Percentiles rank a stretch among this genome's conserved stretches.
Evolutionary conservation across 2,329 filamentous ascomycete species (phyloP).

Genomic region (Nannizzia gypsea): DNA sequence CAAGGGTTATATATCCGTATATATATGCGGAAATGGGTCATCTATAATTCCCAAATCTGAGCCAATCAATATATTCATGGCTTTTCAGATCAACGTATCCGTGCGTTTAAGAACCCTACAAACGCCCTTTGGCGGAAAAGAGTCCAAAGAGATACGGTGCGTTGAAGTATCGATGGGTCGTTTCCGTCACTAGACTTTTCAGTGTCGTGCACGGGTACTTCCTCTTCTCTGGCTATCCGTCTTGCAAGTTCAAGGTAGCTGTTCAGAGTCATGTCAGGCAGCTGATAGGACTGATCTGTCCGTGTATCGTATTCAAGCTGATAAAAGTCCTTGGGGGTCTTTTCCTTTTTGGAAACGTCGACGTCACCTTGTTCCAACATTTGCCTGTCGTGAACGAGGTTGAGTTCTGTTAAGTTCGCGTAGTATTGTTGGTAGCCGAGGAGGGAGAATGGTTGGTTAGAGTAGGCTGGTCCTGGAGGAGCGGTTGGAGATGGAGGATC

Average conservation of each 20-base stretch:
- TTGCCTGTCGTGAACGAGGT: constrained; percentile 46
- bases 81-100: not conserved
- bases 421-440: constrained; percentile 81
- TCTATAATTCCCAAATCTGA: not conserved
- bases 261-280: constrained; percentile 73
- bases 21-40: not conserved
- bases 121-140: constrained; percentile 15
- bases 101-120: constrained; percentile 12
- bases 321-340: constrained; percentile 39
- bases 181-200: not conserved
- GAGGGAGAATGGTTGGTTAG: constrained; percentile 66
- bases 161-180: not conserved
- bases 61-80: too few relatives aligned
- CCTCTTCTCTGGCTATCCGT: constrained; percentile 47
- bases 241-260: constrained; percentile 70
- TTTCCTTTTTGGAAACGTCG: constrained; percentile 21
- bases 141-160: constrained; percentile 12
- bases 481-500: constrained; percentile 58
- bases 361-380: constrained; percentile 39
- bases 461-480: constrained; percentile 81
- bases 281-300: constrained; percentile 59
- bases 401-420: constrained; percentile 83
- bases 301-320: constrained; percentile 80
- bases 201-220: not conserved
- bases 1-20: not conserved